These are phyloP conservation scores for Chlorella variabilis DNA, from an alignment of 163 green algal genomes.

Conservation along the genomic window DNA sequence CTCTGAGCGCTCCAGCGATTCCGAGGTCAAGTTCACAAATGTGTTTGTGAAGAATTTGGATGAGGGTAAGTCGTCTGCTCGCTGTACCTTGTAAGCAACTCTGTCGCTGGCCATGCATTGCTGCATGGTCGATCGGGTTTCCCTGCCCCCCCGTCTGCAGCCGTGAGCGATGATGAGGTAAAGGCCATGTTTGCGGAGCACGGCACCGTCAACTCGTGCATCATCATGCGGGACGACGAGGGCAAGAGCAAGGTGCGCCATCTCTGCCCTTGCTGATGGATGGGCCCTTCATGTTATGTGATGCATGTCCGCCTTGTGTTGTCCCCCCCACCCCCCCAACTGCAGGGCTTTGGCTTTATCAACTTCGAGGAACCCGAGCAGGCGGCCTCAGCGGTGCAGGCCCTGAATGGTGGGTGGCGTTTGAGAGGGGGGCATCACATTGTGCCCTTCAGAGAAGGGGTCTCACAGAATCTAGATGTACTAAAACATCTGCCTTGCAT, in stretches of 20 bases:
- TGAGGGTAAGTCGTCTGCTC: constrained; percentile 22
- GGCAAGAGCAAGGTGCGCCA: constrained; percentile 73
- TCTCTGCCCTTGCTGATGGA: too few relatives aligned
- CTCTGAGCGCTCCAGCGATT: constrained; percentile 72
- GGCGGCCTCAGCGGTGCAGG: constrained; percentile 81
- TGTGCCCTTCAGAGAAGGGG: too few relatives aligned
- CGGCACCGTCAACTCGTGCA: constrained; percentile 74
- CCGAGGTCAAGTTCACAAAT: constrained; percentile 85
- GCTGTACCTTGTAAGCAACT: neutral
- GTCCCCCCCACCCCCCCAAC: too few relatives aligned
- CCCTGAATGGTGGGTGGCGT: constrained; percentile 65
- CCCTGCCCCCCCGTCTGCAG: too few relatives aligned
- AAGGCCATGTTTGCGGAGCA: constrained; percentile 73
- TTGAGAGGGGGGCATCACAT: too few relatives aligned
- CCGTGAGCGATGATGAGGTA: constrained; percentile 75
- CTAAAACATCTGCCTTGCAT: neutral
- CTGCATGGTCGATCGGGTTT: too few relatives aligned
- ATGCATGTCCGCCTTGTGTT: too few relatives aligned
- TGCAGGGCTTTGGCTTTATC: constrained; percentile 95
- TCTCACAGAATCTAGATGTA: too few relatives aligned
- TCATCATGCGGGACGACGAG: constrained; percentile 87
- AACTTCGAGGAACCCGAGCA: constrained; percentile 89
- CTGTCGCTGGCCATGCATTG: too few relatives aligned
- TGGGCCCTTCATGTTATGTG: neutral
- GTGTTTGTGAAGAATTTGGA: constrained; percentile 95